Conservation (phyloP, 192 early-diverging fungal species). For the Fimicolochytrium jonesii region DNA sequence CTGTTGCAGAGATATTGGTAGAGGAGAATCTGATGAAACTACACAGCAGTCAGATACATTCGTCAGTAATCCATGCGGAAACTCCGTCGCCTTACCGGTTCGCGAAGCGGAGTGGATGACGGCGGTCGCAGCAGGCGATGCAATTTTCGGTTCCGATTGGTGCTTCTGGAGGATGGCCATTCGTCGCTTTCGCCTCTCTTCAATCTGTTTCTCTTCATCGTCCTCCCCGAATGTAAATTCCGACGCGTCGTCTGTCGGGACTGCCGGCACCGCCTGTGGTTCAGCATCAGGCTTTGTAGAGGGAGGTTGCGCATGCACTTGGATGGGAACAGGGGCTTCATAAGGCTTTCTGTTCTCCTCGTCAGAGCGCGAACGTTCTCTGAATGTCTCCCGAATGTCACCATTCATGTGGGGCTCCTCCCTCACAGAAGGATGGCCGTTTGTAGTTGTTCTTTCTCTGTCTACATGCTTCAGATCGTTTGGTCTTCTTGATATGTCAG, state of each 20-base stretch:
- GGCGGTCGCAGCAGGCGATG: background rate
- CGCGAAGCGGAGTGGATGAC: too few species aligned
- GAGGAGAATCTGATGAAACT: too few species aligned
- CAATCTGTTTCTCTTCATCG: slow-evolving; percentile 75
- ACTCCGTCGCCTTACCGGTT: too few species aligned
- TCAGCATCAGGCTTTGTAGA: background rate
- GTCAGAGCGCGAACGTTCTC: background rate
- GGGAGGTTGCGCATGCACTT: background rate
- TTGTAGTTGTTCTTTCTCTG: background rate
- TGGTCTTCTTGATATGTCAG: background rate
- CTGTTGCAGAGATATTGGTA: too few species aligned
- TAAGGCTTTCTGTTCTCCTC: background rate
- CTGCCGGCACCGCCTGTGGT: background rate
- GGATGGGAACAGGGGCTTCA: background rate
- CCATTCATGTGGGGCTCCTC: background rate
- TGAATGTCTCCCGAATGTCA: background rate
- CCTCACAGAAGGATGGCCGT: background rate
- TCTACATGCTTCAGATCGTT: background rate
- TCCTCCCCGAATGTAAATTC: slow-evolving; percentile 40
- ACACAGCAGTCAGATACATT: too few species aligned
- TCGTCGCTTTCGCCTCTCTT: slow-evolving; percentile 76
- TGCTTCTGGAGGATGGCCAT: slow-evolving; percentile 71
- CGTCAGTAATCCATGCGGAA: too few species aligned
- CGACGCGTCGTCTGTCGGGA: background rate
- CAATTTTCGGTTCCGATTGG: slow-evolving; percentile 33